Conservation (phyloP, 2,329 filamentous ascomycete genomes). For the Arthrobotrys musiformis region DNA sequence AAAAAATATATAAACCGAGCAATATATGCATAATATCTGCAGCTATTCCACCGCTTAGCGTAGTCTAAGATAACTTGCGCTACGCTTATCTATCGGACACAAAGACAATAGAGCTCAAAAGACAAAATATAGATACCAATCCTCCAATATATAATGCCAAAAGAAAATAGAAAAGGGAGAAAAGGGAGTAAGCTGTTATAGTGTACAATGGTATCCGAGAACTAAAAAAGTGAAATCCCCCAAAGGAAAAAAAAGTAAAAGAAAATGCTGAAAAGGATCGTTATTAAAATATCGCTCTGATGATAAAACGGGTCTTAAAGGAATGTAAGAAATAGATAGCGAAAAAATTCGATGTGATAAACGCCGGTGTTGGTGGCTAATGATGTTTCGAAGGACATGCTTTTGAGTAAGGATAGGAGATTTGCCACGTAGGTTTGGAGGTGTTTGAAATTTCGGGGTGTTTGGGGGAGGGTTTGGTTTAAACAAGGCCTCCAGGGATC, state of each 20-base stretch:
- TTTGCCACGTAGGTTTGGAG: not conserved
- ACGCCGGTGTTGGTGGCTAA: constrained; percentile 4
- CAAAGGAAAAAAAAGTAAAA: constrained; percentile 1
- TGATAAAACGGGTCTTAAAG: constrained; percentile 11
- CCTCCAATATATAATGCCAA: constrained; percentile 36
- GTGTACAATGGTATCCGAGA: constrained; percentile 53
- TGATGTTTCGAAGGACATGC: constrained; percentile 17
- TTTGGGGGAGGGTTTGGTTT: not conserved
- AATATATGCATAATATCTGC: not conserved
- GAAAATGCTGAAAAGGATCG: constrained; percentile 1
- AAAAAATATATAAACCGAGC: not conserved
- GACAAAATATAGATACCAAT: constrained; percentile 2
- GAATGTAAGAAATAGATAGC: constrained; percentile 5
- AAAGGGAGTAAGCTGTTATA: not conserved
- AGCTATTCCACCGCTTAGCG: not conserved
- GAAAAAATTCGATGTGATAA: not conserved
- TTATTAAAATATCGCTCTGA: constrained; percentile 29
- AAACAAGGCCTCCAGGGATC: constrained; percentile 7
- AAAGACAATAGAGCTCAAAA: constrained; percentile 1
- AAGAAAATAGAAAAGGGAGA: not conserved
- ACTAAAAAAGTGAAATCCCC: not conserved
- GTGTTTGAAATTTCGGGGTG: not conserved
- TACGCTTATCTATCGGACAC: constrained; percentile 29
- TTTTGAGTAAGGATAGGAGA: constrained; percentile 4
- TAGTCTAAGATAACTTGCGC: not conserved